phyloP scores from a whole-genome alignment of 2,329 filamentous ascomycete species.

The Rugonectria rugulosa region DNA sequence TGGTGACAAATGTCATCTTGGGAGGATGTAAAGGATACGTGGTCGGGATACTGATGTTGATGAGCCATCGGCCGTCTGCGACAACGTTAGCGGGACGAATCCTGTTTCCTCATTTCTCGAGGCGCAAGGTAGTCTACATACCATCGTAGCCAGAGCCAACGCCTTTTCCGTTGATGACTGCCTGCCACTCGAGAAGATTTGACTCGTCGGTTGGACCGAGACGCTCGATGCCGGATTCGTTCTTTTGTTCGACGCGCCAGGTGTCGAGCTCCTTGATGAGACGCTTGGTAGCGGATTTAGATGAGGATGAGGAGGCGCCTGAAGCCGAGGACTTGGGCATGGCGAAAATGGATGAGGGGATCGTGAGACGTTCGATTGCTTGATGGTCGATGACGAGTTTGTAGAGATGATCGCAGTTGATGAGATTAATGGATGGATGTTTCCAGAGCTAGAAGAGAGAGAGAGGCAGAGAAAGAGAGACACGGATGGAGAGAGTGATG shows the following conservation, averaged over 20 bases:
- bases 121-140: slow-evolving; percentile 38
- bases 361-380: neutral
- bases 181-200: slow-evolving; percentile 66
- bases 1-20: slow-evolving; percentile 80
- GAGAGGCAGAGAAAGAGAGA: too few species aligned
- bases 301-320: slow-evolving; percentile 38
- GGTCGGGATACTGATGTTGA: slow-evolving; percentile 77
- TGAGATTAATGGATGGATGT: neutral
- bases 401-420: neutral
- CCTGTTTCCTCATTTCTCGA: neutral
- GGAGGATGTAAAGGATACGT: slow-evolving; percentile 84
- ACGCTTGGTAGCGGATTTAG: slow-evolving; percentile 61
- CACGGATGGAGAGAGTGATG: too few species aligned
- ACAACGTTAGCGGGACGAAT: slow-evolving; percentile 5
- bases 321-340: slow-evolving; percentile 30
- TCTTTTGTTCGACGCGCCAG: slow-evolving; percentile 57
- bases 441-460: neutral
- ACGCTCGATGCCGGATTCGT: slow-evolving; percentile 64
- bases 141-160: slow-evolving; percentile 65
- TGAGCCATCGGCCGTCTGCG: slow-evolving; percentile 79
- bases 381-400: neutral
- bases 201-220: slow-evolving; percentile 62
- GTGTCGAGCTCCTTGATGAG: slow-evolving; percentile 65
- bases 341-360: neutral
- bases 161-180: slow-evolving; percentile 66